phyloP scores from a whole-genome alignment of 2,329 filamentous ascomycete species.

The Phymatotrichopsis omnivora region DNA sequence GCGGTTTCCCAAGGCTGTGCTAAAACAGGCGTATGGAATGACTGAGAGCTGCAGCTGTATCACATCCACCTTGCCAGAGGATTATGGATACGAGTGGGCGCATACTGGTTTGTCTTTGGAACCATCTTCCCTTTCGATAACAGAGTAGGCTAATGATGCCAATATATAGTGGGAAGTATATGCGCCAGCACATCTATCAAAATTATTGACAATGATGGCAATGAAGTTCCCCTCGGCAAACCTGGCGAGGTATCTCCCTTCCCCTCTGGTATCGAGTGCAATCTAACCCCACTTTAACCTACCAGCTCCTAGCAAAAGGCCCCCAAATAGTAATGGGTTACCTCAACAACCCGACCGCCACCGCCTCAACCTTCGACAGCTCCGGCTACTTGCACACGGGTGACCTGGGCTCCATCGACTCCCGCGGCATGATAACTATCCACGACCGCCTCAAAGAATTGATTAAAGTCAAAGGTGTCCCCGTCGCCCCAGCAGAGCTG shows the following conservation, averaged over 20 bases:
- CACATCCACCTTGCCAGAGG: conserved; percentile 48
- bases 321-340: conserved; percentile 45
- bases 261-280: too few relatives aligned
- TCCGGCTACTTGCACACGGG: conserved; percentile 50
- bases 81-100: conserved; percentile 36
- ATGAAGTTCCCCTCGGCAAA: conserved; percentile 52
- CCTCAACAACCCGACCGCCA: conserved; percentile 39
- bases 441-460: conserved; percentile 57
- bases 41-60: conserved; percentile 56
- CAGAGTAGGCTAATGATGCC: too few relatives aligned
- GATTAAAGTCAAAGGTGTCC: conserved; percentile 57
- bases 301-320: conserved; percentile 41
- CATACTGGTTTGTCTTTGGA: not conserved
- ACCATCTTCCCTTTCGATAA: too few relatives aligned
- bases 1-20: conserved; percentile 59
- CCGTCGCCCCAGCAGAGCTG: conserved; percentile 53
- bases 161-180: conserved; percentile 68
- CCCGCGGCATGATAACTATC: conserved; percentile 40
- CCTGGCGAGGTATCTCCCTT: conserved; percentile 62
- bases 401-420: conserved; percentile 47
- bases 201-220: conserved; percentile 54
- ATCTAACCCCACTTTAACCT: conserved; percentile 46
- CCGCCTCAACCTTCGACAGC: conserved; percentile 39
- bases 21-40: conserved; percentile 65
- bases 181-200: conserved; percentile 67